Percentiles rank a stretch among this genome's conserved stretches.
phyloP scores from a whole-genome alignment of 495 filamentous ascomycete species.

The Penicillium ucsense region DNA sequence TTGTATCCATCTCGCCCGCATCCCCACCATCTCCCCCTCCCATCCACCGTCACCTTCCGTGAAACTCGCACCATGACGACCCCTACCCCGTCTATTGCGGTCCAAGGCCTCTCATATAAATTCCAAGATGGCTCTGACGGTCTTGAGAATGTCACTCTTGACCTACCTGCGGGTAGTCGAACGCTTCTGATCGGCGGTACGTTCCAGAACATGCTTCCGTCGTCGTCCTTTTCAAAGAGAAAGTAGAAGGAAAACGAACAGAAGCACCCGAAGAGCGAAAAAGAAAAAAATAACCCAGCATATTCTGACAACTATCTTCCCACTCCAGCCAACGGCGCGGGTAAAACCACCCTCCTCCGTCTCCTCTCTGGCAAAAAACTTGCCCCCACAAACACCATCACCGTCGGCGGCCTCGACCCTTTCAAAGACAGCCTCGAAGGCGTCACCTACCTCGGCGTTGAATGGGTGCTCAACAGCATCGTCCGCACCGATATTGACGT shows the following conservation, averaged over 20 bases:
- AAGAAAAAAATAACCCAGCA: too few relatives aligned
- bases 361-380: conserved; percentile 88
- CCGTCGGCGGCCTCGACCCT: conserved; percentile 74
- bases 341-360: conserved; percentile 92
- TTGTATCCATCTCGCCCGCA: too few relatives aligned
- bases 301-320: background rate
- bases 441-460: conserved; percentile 91
- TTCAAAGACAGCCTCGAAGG: conserved; percentile 82
- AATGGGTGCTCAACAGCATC: conserved; percentile 98
- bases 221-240: background rate
- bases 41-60: too few relatives aligned
- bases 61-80: background rate
- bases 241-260: background rate
- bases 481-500: conserved; percentile 94
- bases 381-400: conserved; percentile 61
- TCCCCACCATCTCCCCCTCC: too few relatives aligned
- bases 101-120: conserved; percentile 71
- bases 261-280: too few relatives aligned
- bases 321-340: conserved; percentile 76
- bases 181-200: conserved; percentile 87
- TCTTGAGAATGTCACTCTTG: conserved; percentile 57
- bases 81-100: conserved; percentile 48
- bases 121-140: conserved; percentile 76
- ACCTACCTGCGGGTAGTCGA: conserved; percentile 71
- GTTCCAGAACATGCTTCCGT: background rate